These are phyloP conservation scores for Backusella morwellensis DNA, from an alignment of 192 early-diverging fungal species.

Conservation along the genomic window DNA sequence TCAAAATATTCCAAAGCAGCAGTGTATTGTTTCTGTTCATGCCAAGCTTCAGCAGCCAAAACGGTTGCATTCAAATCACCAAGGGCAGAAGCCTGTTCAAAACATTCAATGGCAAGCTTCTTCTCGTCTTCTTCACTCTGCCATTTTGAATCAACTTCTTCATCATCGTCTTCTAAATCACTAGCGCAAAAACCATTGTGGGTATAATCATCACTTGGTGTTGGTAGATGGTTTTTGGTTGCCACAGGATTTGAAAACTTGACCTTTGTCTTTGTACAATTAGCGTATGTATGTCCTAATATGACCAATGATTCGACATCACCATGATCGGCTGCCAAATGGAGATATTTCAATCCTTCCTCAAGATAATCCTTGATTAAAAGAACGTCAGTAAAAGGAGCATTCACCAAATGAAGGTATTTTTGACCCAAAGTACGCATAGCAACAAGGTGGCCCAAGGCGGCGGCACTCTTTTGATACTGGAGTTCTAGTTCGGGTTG, in stretches of 20 bases:
- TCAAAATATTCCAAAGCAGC: conserved; percentile 27
- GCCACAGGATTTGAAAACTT: background rate
- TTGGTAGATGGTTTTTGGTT: background rate
- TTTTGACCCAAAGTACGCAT: conserved; percentile 19
- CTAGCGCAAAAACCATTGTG: background rate
- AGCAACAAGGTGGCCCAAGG: conserved; percentile 15
- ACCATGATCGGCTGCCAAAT: conserved; percentile 16
- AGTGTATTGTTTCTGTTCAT: conserved; percentile 27
- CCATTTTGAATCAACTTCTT: background rate
- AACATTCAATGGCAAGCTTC: conserved; percentile 13
- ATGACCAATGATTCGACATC: conserved; percentile 26
- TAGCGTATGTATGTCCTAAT: conserved; percentile 17
- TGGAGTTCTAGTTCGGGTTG: conserved; percentile 7
- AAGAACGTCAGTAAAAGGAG: background rate
- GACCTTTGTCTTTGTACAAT: conserved; percentile 13
- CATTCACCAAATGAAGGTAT: background rate
- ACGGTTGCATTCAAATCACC: conserved; percentile 30
- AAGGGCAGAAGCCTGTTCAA: conserved; percentile 28
- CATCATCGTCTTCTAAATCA: background rate
- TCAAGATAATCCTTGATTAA: conserved; percentile 10
- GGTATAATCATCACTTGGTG: background rate
- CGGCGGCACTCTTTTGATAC: conserved; percentile 5
- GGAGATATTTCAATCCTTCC: background rate
- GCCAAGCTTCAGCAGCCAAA: conserved; percentile 27
- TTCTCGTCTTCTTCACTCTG: conserved; percentile 12